Evolutionary conservation across 805 yeast genomes (phyloP).

Genomic region (Teunomyces panamensis): DNA sequence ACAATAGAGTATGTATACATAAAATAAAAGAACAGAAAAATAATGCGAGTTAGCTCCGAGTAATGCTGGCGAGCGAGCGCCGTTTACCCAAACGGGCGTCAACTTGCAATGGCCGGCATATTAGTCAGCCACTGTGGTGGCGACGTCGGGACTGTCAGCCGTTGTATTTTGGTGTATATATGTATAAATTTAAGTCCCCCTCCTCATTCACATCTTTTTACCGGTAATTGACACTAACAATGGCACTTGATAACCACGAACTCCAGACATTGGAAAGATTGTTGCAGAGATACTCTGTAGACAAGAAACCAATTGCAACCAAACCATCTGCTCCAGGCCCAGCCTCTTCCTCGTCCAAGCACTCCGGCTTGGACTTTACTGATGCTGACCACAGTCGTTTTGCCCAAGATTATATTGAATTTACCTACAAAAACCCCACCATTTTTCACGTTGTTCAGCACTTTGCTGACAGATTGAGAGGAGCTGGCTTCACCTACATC

Average conservation of each 20-base stretch:
- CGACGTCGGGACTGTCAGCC: background rate
- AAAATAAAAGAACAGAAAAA: background rate
- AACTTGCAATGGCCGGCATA: background rate
- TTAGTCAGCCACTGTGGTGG: background rate
- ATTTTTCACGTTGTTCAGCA: conserved; percentile 65
- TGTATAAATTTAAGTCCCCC: background rate
- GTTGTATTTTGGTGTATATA: background rate
- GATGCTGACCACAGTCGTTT: conserved; percentile 8
- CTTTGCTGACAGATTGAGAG: conserved; percentile 47
- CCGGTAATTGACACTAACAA: background rate
- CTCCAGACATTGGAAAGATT: conserved; percentile 1
- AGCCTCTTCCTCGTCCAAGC: background rate
- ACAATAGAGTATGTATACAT: background rate
- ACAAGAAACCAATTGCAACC: background rate
- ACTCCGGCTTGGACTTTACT: background rate
- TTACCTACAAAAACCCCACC: conserved; percentile 72
- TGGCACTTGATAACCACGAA: background rate
- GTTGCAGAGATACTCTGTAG: conserved; percentile 3
- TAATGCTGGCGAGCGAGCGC: background rate
- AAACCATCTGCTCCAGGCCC: background rate
- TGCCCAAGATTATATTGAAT: conserved; percentile 59
- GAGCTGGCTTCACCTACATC: conserved; percentile 62
- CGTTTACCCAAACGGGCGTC: background rate
- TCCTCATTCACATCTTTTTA: too few species aligned
- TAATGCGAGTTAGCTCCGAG: background rate